Percentiles rank a stretch among this genome's conserved stretches.
phyloP scores from a whole-genome alignment of 23 red algal genomes.

The Gracilaria caudata region DNA sequence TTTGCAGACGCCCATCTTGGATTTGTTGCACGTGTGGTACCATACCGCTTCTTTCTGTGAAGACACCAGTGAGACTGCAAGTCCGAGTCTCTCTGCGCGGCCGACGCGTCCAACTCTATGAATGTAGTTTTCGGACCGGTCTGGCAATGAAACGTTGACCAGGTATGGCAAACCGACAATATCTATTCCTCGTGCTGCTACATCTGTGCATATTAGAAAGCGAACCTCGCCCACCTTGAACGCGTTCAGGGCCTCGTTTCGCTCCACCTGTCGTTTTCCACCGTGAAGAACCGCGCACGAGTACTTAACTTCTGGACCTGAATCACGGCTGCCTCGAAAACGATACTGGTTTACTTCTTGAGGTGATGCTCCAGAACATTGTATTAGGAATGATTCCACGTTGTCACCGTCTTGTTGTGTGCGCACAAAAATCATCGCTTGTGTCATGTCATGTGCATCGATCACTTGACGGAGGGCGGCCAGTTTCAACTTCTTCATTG shows the following conservation, averaged over 20 bases:
- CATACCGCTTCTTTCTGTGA: slow-evolving; percentile 86
- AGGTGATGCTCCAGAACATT: slow-evolving; percentile 32
- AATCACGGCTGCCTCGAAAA: slow-evolving; percentile 46
- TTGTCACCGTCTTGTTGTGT: slow-evolving; percentile 86
- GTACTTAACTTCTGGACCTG: slow-evolving; percentile 67
- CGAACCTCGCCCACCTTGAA: slow-evolving; percentile 84
- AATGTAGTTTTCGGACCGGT: slow-evolving; percentile 87
- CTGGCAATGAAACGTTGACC: slow-evolving; percentile 81
- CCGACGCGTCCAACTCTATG: slow-evolving; percentile 94
- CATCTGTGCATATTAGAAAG: slow-evolving; percentile 93
- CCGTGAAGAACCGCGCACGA: slow-evolving; percentile 80
- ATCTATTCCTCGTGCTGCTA: slow-evolving; percentile 93
- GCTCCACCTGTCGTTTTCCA: slow-evolving; percentile 66
- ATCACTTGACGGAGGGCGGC: slow-evolving; percentile 62
- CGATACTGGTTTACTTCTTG: slow-evolving; percentile 24
- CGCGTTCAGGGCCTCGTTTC: slow-evolving; percentile 59
- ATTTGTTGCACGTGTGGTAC: slow-evolving; percentile 81
- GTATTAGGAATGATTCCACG: slow-evolving; percentile 72
- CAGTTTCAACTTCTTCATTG: slow-evolving; percentile 81
- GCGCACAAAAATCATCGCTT: slow-evolving; percentile 89
- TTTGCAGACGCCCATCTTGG: slow-evolving; percentile 67
- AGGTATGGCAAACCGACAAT: slow-evolving; percentile 84
- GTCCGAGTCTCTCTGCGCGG: slow-evolving; percentile 78
- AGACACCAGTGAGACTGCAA: slow-evolving; percentile 84
- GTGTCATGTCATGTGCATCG: slow-evolving; percentile 81